Percentiles rank a stretch among this genome's conserved stretches.
phyloP scores from a whole-genome alignment of 345 rosid genomes.

The Brassica nigra region DNA sequence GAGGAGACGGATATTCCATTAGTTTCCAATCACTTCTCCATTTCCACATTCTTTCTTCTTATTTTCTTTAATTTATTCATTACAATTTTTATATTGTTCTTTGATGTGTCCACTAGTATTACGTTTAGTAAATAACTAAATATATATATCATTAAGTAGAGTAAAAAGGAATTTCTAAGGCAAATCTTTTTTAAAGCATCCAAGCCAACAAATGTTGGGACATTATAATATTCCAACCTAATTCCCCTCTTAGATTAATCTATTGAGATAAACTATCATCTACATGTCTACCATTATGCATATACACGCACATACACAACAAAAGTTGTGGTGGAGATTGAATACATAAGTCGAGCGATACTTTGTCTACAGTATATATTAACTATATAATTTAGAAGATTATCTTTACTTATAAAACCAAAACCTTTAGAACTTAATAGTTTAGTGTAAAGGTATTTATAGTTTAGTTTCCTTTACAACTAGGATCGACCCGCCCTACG shows the following conservation, averaged over 20 bases:
- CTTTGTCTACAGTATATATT: not conserved
- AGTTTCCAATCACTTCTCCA: conserved; percentile 31
- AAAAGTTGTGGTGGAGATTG: conserved; percentile 17
- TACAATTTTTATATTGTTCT: not conserved
- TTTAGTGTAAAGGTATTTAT: not conserved
- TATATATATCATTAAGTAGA: not conserved
- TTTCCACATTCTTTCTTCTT: conserved; percentile 16
- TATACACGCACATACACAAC: conserved; percentile 3
- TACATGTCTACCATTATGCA: not conserved
- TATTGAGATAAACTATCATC: not conserved
- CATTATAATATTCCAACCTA: conserved; percentile 4
- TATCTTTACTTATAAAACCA: not conserved
- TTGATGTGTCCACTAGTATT: conserved; percentile 19
- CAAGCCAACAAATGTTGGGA: conserved; percentile 10
- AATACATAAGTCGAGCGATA: conserved; percentile 4
- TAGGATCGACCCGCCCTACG: too few relatives aligned
- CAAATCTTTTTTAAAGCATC: conserved; percentile 26
- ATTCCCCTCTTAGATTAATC: conserved; percentile 3
- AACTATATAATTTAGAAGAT: not conserved
- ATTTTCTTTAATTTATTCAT: not conserved
- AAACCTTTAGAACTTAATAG: not conserved
- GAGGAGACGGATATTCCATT: conserved; percentile 27
- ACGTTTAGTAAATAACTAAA: not conserved
- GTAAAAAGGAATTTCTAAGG: not conserved
- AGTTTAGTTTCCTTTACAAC: conserved; percentile 13